Percentiles rank a stretch among this genome's conserved stretches.
phyloP scores from a whole-genome alignment of 441 rosid species.

The Bruguiera hainesii region DNA sequence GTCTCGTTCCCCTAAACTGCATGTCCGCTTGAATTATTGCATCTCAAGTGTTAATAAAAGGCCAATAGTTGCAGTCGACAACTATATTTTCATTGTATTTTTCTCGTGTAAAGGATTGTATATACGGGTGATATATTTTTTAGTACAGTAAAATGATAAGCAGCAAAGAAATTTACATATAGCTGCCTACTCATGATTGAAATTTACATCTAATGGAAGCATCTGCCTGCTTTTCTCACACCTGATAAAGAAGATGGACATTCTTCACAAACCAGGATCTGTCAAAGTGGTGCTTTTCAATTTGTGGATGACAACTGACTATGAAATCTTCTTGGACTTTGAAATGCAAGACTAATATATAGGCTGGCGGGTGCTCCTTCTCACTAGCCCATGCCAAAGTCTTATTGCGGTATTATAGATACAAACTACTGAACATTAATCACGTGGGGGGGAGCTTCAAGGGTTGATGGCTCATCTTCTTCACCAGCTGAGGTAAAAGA shows the following conservation, averaged over 20 bases:
- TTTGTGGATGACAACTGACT: not conserved
- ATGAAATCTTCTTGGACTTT: not conserved
- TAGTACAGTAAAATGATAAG: conserved; percentile 5
- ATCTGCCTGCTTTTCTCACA: not conserved
- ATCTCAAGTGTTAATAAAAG: not conserved
- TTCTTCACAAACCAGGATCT: conserved; percentile 2
- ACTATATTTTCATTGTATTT: conserved; percentile 1
- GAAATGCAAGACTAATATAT: not conserved
- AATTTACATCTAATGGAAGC: not conserved
- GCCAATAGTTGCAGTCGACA: not conserved
- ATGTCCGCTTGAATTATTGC: no score
- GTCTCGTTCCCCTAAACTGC: no score
- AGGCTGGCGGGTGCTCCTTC: conserved; percentile 5
- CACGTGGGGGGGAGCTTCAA: conserved; percentile 36
- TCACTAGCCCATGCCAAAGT: conserved; percentile 2
- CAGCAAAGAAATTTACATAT: conserved; percentile 9
- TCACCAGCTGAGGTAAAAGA: conserved; percentile 48
- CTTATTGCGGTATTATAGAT: not conserved
- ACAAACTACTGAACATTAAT: conserved; percentile 32
- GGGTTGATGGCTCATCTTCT: conserved; percentile 45
- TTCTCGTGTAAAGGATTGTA: conserved; percentile 12
- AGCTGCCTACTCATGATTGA: not conserved
- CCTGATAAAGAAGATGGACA: not conserved
- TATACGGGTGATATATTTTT: conserved; percentile 9
- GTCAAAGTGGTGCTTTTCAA: not conserved